phyloP scores from a whole-genome alignment of 352 stramenopile species.

The Peronosclerospora sorghi region DNA sequence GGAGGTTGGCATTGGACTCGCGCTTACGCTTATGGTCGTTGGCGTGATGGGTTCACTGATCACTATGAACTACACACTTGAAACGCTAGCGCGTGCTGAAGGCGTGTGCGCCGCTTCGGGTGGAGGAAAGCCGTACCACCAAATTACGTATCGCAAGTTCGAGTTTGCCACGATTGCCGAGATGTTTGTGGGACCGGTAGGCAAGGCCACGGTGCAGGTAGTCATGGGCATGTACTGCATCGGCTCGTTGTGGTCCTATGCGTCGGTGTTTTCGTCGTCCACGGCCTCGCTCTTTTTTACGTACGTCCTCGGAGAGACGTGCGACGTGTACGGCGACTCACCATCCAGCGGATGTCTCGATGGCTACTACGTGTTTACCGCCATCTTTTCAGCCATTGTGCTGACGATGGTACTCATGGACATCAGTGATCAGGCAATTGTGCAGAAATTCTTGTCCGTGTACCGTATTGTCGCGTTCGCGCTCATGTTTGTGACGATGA shows the following conservation, averaged over 20 bases:
- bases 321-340: slow-evolving; percentile 50
- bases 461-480: slow-evolving; percentile 71
- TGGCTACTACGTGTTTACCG: slow-evolving; percentile 69
- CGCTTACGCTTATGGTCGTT: slow-evolving; percentile 42
- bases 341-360: slow-evolving; percentile 43
- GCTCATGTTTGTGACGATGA: slow-evolving; percentile 72
- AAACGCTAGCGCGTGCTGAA: slow-evolving; percentile 66
- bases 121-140: slow-evolving; percentile 38
- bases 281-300: slow-evolving; percentile 69
- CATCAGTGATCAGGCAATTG: slow-evolving; percentile 68
- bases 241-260: slow-evolving; percentile 74
- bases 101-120: slow-evolving; percentile 51
- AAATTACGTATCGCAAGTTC: slow-evolving; percentile 80
- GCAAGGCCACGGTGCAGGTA: slow-evolving; percentile 52
- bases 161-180: slow-evolving; percentile 75
- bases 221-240: slow-evolving; percentile 71
- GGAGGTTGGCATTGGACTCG: slow-evolving; percentile 54
- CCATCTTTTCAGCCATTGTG: slow-evolving; percentile 59
- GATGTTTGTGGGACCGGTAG: slow-evolving; percentile 68
- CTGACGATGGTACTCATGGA: slow-evolving; percentile 78
- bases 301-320: slow-evolving; percentile 49
- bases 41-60: slow-evolving; percentile 53
- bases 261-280: slow-evolving; percentile 80
- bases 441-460: slow-evolving; percentile 74
- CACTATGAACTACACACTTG: slow-evolving; percentile 85